phyloP scores from a whole-genome alignment of 805 yeast genomes.

The Starmerella floricola region DNA sequence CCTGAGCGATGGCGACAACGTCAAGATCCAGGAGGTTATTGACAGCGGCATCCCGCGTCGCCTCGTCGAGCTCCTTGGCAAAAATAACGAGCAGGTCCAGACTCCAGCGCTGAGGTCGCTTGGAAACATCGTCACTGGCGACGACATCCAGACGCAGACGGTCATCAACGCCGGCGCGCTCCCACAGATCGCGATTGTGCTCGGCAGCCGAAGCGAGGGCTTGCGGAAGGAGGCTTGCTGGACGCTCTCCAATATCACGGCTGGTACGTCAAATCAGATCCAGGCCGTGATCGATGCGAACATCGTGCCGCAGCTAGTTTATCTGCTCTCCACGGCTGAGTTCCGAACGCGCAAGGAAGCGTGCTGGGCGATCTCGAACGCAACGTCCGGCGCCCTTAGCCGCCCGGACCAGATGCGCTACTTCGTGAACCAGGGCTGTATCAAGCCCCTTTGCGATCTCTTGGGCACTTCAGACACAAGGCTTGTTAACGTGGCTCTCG shows the following conservation, averaged over 20 bases:
- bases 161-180: conserved; percentile 88
- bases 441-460: conserved; percentile 91
- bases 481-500: conserved; percentile 88
- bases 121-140: conserved; percentile 96
- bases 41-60: conserved; percentile 93
- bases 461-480: conserved; percentile 78
- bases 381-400: conserved; percentile 86
- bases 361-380: conserved; percentile 98
- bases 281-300: conserved; percentile 94
- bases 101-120: conserved; percentile 96
- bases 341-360: conserved; percentile 97
- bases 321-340: conserved; percentile 67
- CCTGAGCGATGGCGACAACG: conserved; percentile 81
- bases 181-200: conserved; percentile 67
- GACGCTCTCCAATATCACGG: conserved; percentile 96
- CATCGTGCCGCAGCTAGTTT: conserved; percentile 80
- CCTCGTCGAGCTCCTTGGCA: conserved; percentile 78
- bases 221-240: conserved; percentile 97
- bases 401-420: conserved; percentile 90
- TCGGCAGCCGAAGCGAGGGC: conserved; percentile 77
- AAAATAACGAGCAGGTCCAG: conserved; percentile 75
- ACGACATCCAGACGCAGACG: conserved; percentile 88
- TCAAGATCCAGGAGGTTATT: conserved; percentile 91
- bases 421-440: conserved; percentile 88
- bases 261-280: conserved; percentile 90